Percentiles rank a stretch among this genome's conserved stretches.
Evolutionary conservation across 2,329 filamentous ascomycete genomes (phyloP).

Genomic region (Microascus cirrosus): DNA sequence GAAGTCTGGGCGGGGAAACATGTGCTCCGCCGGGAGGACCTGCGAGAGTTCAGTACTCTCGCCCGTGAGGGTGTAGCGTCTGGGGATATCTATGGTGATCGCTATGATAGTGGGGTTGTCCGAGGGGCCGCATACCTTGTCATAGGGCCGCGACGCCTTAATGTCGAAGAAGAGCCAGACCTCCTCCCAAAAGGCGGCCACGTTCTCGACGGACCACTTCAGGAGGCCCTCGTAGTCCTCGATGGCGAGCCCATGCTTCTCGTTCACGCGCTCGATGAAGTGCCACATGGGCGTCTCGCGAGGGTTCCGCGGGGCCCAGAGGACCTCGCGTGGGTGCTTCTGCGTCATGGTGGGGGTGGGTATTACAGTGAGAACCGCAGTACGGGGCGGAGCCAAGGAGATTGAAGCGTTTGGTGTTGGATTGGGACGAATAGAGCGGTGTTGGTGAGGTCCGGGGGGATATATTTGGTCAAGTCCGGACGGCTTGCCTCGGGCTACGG

Average conservation of each 20-base stretch:
- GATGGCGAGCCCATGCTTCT: conserved; percentile 52
- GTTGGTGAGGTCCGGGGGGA: background rate
- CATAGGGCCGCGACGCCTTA: conserved; percentile 52
- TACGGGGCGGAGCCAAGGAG: background rate
- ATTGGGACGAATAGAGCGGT: background rate
- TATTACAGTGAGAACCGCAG: too few species aligned
- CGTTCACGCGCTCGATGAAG: conserved; percentile 60
- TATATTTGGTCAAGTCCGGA: background rate
- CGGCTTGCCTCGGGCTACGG: conserved; percentile 2
- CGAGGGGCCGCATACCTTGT: conserved; percentile 33
- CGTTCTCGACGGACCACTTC: conserved; percentile 71
- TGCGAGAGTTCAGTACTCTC: conserved; percentile 23
- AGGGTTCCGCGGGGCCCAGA: conserved; percentile 64
- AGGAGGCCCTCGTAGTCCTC: conserved; percentile 65
- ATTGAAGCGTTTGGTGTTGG: background rate
- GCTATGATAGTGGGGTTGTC: too few species aligned
- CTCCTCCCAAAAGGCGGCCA: conserved; percentile 71
- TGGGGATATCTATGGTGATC: too few species aligned
- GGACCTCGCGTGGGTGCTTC: conserved; percentile 24
- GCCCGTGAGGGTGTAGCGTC: too few species aligned
- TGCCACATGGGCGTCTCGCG: conserved; percentile 57
- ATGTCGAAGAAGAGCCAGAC: conserved; percentile 78
- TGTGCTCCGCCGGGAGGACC: conserved; percentile 58
- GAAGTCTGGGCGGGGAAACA: conserved; percentile 84
- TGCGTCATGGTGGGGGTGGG: background rate